Evolutionary conservation across 805 yeast species (phyloP), one percentile per base, ranked within the genome.

Genomic region (Barnettozyma pratensis): DNA sequence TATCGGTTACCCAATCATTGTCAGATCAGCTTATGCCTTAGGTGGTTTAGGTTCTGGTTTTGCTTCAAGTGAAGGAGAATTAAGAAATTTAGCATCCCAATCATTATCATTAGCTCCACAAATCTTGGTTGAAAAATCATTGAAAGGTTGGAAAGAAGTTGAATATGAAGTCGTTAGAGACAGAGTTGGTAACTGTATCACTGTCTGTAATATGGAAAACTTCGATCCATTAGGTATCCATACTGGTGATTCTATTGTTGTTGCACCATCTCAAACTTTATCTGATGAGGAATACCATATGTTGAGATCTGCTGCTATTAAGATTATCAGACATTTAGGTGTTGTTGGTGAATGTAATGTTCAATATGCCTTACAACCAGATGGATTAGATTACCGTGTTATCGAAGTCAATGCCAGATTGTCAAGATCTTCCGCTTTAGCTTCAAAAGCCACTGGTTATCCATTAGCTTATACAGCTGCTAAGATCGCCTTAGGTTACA

Each of bases 311-410:
- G 96, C 99, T 48, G 99, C 99, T 49, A 89, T 94, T 69, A 94
- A 94, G 72, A 89, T 92, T 63, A 92, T 92, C 62, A 88, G 98
- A 70, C 99, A 92, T 66, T 77, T 92, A 65, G 99, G 99, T 67
- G 99, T 92, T 56, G 97, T 92, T 59, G 99, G 99, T 70, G 99
- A 92, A 74, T 92, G 99, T 80, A 92, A 92, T 68, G 96, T 92
- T 54, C 99, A 92, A 71, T 92, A 92, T 66, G 96, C 97, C 46
- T 78, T 92, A 58, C 96, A 91, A 66, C 97, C 99, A 40, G 94
- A 90, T 69, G 95, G 96, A 34, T 79, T 88, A 60, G 98, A 92
- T 64, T 92, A 86, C 76, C 82, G 98, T 67, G 96, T 92, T 54
- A 94, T 92, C 63, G 99, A 92, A 72, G 99, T 92, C 54, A 92